These are phyloP conservation scores for Trichoderma gamsii DNA, from an alignment of 495 filamentous ascomycete species.

Conservation along the genomic window DNA sequence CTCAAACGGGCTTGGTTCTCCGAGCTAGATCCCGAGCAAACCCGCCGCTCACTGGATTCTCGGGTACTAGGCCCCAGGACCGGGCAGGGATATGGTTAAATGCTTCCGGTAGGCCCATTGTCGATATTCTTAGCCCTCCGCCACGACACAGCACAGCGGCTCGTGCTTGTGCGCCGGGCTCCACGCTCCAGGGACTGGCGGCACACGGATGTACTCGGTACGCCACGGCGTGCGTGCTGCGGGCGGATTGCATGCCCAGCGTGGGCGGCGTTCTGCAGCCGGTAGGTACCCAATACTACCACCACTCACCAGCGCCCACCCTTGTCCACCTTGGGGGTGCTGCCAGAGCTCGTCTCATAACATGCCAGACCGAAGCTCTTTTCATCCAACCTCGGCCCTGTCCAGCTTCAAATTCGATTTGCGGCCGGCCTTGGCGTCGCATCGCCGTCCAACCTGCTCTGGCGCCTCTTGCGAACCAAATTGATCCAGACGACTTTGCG, in stretches of 20 bases:
- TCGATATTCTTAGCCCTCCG: constrained; percentile 8
- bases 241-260: no score
- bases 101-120: constrained; percentile 11
- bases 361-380: constrained; percentile 9
- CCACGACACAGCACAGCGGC: not conserved
- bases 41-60: not conserved
- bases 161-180: not conserved
- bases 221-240: no score
- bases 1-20: constrained; percentile 12
- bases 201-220: no score
- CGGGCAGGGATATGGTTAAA: constrained; percentile 11
- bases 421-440: not conserved
- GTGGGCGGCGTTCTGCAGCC: not conserved
- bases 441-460: not conserved
- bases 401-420: not conserved
- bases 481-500: not conserved
- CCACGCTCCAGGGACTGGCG: not conserved
- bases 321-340: constrained; percentile 7
- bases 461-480: constrained; percentile 8
- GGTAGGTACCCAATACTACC: not conserved
- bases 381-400: constrained; percentile 9
- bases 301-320: not conserved
- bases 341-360: not conserved
- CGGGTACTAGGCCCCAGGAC: not conserved
- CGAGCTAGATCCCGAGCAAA: constrained; percentile 13